Conservation (phyloP, 2,329 filamentous ascomycete species). For the Escovopsis sp. region DNA sequence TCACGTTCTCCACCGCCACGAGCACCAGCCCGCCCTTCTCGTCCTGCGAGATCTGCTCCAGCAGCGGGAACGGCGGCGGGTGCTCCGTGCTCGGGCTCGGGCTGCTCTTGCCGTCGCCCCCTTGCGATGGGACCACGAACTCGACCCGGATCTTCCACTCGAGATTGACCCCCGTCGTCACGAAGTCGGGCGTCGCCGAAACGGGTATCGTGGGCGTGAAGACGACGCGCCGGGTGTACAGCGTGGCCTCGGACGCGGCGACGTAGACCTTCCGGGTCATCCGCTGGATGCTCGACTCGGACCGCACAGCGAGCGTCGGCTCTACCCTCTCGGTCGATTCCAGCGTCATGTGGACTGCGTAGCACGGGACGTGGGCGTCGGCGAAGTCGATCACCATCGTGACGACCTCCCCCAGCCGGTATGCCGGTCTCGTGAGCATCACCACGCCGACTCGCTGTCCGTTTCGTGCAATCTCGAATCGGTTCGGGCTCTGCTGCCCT, state of each 20-base stretch:
- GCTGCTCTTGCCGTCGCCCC: conserved; percentile 7
- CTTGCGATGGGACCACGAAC: conserved; percentile 65
- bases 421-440: conserved; percentile 75
- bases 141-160: conserved; percentile 85
- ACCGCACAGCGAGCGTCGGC: conserved; percentile 65
- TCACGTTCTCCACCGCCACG: conserved; percentile 62
- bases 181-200: conserved; percentile 74
- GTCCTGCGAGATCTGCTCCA: conserved; percentile 68
- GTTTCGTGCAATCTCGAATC: conserved; percentile 88
- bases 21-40: conserved; percentile 61
- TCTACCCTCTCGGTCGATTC: conserved; percentile 81
- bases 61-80: conserved; percentile 31
- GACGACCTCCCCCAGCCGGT: conserved; percentile 77
- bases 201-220: conserved; percentile 77
- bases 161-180: conserved; percentile 75
- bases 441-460: conserved; percentile 86
- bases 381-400: conserved; percentile 75
- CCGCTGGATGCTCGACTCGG: conserved; percentile 70
- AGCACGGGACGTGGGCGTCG: conserved; percentile 64
- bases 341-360: conserved; percentile 69
- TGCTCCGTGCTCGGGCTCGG: conserved; percentile 9
- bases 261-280: conserved; percentile 74
- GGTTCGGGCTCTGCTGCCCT: conserved; percentile 70
- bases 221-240: conserved; percentile 65
- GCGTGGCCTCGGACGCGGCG: conserved; percentile 63